These are phyloP conservation scores for Sugiyamaella xylanicola DNA, from an alignment of 1,139 yeast species.

Conservation along the genomic window DNA sequence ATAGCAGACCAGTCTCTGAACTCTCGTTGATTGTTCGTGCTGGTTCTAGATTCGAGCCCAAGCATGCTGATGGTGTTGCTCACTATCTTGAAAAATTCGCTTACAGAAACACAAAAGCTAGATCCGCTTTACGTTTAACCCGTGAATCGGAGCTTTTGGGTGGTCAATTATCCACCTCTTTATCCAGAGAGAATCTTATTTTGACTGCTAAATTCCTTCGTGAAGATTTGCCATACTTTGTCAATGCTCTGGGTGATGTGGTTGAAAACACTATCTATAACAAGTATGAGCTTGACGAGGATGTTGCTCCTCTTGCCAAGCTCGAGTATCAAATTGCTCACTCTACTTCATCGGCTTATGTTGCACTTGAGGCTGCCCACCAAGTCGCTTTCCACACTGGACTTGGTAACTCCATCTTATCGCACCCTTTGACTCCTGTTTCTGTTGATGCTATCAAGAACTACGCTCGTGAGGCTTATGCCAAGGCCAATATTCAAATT, in stretches of 20 bases:
- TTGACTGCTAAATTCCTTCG: slow-evolving; percentile 81
- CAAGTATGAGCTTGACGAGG: slow-evolving; percentile 74
- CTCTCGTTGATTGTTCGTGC: slow-evolving; percentile 81
- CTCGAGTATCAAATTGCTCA: slow-evolving; percentile 53
- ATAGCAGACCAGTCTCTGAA: slow-evolving; percentile 60
- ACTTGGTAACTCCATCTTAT: slow-evolving; percentile 80
- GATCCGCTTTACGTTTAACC: slow-evolving; percentile 88
- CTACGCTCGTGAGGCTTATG: slow-evolving; percentile 70
- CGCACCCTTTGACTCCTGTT: slow-evolving; percentile 62
- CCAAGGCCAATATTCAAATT: slow-evolving; percentile 69
- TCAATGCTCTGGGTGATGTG: slow-evolving; percentile 80
- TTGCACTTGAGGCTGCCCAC: slow-evolving; percentile 79
- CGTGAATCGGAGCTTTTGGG: slow-evolving; percentile 96
- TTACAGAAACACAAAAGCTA: slow-evolving; percentile 76
- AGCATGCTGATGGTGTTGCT: slow-evolving; percentile 71
- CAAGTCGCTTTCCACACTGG: slow-evolving; percentile 84
- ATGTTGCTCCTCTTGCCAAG: slow-evolving; percentile 76
- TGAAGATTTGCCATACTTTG: slow-evolving; percentile 89
- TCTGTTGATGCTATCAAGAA: slow-evolving; percentile 65
- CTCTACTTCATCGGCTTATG: slow-evolving; percentile 51
- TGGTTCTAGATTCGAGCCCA: slow-evolving; percentile 74
- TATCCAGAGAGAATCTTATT: slow-evolving; percentile 83
- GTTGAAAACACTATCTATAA: slow-evolving; percentile 72
- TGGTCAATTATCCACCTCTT: slow-evolving; percentile 67
- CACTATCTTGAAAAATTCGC: slow-evolving; percentile 84